Conservation (phyloP, 371 early-diverging fungal species). For the Conidiobolus incongruus region DNA sequence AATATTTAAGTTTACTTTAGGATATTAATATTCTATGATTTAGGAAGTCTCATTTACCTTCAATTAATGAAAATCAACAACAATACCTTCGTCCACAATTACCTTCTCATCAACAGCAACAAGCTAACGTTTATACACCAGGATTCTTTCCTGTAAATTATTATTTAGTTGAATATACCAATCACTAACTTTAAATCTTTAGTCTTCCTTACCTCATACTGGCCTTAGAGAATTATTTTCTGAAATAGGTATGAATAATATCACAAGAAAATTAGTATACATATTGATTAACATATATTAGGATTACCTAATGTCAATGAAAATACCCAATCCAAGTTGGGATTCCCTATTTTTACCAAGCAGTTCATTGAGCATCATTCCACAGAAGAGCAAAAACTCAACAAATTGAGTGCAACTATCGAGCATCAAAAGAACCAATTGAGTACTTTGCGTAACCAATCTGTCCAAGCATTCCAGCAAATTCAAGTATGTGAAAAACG, state of each 20-base stretch:
- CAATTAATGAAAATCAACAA: neutral
- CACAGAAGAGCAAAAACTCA: neutral
- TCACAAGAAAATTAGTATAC: neutral
- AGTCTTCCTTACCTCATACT: neutral
- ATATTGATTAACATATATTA: neutral
- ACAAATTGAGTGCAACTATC: neutral
- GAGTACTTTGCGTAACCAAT: neutral
- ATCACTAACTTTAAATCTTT: too few relatives aligned
- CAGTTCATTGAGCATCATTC: conserved; percentile 2
- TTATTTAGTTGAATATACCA: neutral
- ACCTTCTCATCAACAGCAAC: neutral
- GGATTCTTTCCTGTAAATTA: neutral
- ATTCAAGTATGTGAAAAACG: neutral
- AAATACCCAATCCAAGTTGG: neutral
- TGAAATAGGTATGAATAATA: neutral
- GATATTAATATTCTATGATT: too few relatives aligned
- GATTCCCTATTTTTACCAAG: conserved; percentile 1
- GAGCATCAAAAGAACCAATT: neutral
- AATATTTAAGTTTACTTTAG: neutral
- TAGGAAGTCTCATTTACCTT: neutral
- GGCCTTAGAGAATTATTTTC: neutral
- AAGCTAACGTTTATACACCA: neutral
- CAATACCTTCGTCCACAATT: neutral
- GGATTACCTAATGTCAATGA: neutral
- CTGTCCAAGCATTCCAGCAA: neutral